phyloP scores from a whole-genome alignment of 2,329 filamentous ascomycete genomes.

The Zopfia rhizophila region DNA sequence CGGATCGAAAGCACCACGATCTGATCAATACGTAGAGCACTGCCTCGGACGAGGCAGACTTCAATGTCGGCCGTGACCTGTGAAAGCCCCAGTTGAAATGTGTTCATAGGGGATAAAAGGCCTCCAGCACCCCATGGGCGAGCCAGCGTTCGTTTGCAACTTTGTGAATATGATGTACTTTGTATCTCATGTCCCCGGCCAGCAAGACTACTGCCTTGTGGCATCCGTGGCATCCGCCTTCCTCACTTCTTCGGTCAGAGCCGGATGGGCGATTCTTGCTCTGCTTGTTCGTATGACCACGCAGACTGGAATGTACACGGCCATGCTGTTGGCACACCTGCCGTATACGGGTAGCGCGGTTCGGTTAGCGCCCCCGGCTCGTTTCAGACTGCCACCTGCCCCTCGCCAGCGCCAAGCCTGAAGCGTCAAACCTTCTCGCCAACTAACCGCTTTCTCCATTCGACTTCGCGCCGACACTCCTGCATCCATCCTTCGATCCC shows the following conservation, averaged over 20 bases:
- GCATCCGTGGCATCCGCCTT: slow-evolving; percentile 15
- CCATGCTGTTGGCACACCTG: too few species aligned
- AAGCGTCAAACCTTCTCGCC: slow-evolving; percentile 12
- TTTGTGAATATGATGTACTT: slow-evolving; percentile 15
- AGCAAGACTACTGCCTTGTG: slow-evolving; percentile 15
- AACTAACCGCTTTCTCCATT: slow-evolving; percentile 9
- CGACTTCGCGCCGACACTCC: slow-evolving; percentile 7
- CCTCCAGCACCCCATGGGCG: slow-evolving; percentile 10
- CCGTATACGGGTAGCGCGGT: slow-evolving; percentile 13
- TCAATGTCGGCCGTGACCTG: slow-evolving; percentile 14
- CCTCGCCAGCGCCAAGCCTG: slow-evolving; percentile 12
- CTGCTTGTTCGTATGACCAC: slow-evolving; percentile 3
- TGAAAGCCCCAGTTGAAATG: slow-evolving; percentile 17
- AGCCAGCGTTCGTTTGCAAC: slow-evolving; percentile 16
- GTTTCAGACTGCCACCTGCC: slow-evolving; percentile 12
- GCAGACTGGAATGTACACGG: too few species aligned
- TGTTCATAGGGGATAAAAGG: slow-evolving; percentile 15
- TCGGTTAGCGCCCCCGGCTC: slow-evolving; percentile 14
- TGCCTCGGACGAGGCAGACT: slow-evolving; percentile 10
- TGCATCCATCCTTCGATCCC: too few species aligned
- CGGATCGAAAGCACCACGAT: too few species aligned
- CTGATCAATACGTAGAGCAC: too few species aligned
- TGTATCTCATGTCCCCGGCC: slow-evolving; percentile 11
- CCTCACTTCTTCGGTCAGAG: slow-evolving; percentile 15
- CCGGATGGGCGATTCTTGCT: slow-evolving; percentile 7